Percentiles rank a stretch among this genome's conserved stretches.
These are phyloP conservation scores for Verticillium dahliae DNA, from an alignment of 2,329 filamentous ascomycete species.

Conservation along the genomic window DNA sequence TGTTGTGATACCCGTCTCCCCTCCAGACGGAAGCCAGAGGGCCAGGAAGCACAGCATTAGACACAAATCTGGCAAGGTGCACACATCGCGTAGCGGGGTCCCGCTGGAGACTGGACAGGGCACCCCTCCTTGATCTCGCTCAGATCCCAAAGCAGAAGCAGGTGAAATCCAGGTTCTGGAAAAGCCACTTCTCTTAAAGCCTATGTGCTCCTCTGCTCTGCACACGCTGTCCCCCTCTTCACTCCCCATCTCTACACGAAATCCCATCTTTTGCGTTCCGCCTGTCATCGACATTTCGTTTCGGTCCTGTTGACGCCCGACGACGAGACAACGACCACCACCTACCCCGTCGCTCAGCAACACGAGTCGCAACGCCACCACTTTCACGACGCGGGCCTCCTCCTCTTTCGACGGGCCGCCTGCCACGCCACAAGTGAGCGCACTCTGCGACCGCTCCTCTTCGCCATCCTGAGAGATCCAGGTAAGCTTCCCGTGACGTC, in stretches of 20 bases:
- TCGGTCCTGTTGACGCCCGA: not conserved
- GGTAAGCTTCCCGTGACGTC: not conserved
- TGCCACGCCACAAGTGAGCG: too few species aligned
- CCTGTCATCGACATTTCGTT: not conserved
- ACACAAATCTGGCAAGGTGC: not conserved
- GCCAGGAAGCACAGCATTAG: not conserved
- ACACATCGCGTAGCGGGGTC: not conserved
- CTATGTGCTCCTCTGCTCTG: not conserved
- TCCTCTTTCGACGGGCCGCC: too few species aligned
- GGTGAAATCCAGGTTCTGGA: not conserved
- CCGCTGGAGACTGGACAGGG: not conserved
- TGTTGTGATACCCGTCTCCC: not conserved
- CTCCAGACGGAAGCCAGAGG: not conserved
- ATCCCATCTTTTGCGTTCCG: not conserved
- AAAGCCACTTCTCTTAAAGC: not conserved
- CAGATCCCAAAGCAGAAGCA: not conserved
- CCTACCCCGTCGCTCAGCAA: not conserved
- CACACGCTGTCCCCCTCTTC: not conserved
- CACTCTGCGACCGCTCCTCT: too few species aligned
- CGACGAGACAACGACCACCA: not conserved
- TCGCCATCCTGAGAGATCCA: not conserved
- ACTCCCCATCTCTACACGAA: not conserved
- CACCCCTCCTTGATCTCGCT: not conserved
- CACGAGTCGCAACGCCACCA: not conserved
- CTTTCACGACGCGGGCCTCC: too few species aligned